Base-by-base conservation (phyloP, 2,329 filamentous ascomycete genomes). In the Penicillium sp. region DNA sequence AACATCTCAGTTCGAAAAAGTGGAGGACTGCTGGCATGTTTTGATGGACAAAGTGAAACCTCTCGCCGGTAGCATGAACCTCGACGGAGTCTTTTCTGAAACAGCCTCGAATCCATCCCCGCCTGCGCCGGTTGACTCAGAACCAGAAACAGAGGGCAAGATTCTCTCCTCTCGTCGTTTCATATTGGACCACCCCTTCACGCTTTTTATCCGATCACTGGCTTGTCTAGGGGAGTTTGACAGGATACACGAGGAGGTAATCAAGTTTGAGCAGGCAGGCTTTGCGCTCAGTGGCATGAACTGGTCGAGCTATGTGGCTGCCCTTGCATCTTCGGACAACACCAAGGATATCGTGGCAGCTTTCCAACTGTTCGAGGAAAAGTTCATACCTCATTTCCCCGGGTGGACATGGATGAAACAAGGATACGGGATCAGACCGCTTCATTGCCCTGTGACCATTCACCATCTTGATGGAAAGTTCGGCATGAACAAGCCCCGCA, bases 221-320 rank as follows among this genome's bases (percentile, higher is more conserved):
- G 70, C 75, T 31, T 65, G 64, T 22, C 83, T 84, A 51, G 82
- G 83, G 55, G 78, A 83, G 45, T 73, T 84, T 6, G 67, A 72
- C 10, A 79, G 77, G 18, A 75, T 90, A 11, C 67, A 78, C 5
- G 55, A 74, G 7, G 72, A 83, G 14, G 70, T 92, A 27, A 71
- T 78, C 21, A 72, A 81, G n/a, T 76, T 92, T 10, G 76, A 83
- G 8, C 68, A 70, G 1, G 79, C 81, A 39, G 93, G 92, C 10
- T 97, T 93, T 75, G 76, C 78, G 27, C 73, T 97, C 53, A 87
- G 90, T 66, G 87, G 83, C 68, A 82, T 81, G 63, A 92, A 90
- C 62, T 96, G 91, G 91, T 94, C 96, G 68, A 79, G 83, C 47
- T 86, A 89, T 59, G 81, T 96, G 51, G 84, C 88, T 63, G 73